Evolutionary conservation across 2,329 filamentous ascomycete genomes (phyloP).

Genomic region (Pseudocercospora pini-densiflorae): DNA sequence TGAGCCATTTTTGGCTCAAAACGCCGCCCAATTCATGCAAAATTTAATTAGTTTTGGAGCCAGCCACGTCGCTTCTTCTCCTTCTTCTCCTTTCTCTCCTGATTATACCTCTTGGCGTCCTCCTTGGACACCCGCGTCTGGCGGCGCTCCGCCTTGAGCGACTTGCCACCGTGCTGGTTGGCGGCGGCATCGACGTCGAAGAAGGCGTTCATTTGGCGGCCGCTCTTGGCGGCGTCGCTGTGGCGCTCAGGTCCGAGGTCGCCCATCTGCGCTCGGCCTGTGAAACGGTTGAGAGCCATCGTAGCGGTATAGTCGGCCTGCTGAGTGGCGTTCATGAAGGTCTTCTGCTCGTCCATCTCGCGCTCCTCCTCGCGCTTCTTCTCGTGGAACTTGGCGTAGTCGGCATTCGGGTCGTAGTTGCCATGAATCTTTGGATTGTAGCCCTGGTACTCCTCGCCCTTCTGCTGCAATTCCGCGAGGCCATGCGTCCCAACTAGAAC

Average conservation of each 20-base stretch:
- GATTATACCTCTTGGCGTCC: slow-evolving; percentile 88
- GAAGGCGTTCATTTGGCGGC: slow-evolving; percentile 87
- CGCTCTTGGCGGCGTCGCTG: slow-evolving; percentile 85
- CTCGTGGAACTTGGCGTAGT: slow-evolving; percentile 69
- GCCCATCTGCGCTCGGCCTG: slow-evolving; percentile 76
- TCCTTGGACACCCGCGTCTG: slow-evolving; percentile 82
- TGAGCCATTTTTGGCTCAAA: not conserved
- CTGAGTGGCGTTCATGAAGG: slow-evolving; percentile 31
- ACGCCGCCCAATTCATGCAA: not conserved
- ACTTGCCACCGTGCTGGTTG: slow-evolving; percentile 86
- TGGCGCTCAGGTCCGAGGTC: slow-evolving; percentile 74
- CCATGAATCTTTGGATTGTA: slow-evolving; percentile 98
- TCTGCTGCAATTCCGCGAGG: not conserved
- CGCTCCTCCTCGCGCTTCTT: slow-evolving; percentile 41
- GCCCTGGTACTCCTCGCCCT: slow-evolving; percentile 49
- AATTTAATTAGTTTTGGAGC: not conserved
- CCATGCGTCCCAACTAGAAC: not conserved
- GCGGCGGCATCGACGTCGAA: slow-evolving; percentile 94
- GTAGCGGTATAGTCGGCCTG: slow-evolving; percentile 62
- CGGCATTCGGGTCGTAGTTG: slow-evolving; percentile 93
- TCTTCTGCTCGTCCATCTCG: slow-evolving; percentile 39
- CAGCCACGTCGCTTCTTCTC: slow-evolving; percentile 76
- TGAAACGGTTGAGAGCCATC: slow-evolving; percentile 89
- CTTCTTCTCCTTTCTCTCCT: slow-evolving; percentile 86
- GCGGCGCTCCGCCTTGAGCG: slow-evolving; percentile 86